A percentile compares a stretch with the other conserved stretches of the same genome.
phyloP scores from a whole-genome alignment of 371 early-diverging fungal species.

The Actinomucor elegans region DNA sequence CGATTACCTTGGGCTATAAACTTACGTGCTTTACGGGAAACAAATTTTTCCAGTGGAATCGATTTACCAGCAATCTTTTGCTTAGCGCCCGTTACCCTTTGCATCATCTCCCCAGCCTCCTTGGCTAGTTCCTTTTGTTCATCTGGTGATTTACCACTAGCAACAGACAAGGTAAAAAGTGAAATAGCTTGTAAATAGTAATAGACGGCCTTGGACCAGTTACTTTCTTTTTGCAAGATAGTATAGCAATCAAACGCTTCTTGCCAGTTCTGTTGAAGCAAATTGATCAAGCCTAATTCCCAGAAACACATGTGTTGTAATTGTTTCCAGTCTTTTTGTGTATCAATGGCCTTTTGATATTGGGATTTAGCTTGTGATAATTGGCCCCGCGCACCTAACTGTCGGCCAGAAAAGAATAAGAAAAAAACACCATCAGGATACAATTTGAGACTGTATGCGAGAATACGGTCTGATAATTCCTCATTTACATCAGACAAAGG shows the following conservation, averaged over 20 bases:
- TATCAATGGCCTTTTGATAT: constrained; percentile 48
- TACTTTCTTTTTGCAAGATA: constrained; percentile 62
- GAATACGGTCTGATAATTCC: constrained; percentile 41
- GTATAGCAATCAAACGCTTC: constrained; percentile 52
- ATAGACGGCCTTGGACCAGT: constrained; percentile 80
- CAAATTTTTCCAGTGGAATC: constrained; percentile 79
- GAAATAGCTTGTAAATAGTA: constrained; percentile 63
- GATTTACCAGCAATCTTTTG: constrained; percentile 81
- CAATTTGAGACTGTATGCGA: constrained; percentile 41
- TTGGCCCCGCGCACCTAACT: constrained; percentile 47
- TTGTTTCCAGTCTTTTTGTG: constrained; percentile 72
- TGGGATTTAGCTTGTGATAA: constrained; percentile 52
- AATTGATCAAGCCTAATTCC: constrained; percentile 62
- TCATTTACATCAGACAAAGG: constrained; percentile 56
- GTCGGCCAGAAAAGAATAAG: constrained; percentile 63
- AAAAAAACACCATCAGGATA: constrained; percentile 71
- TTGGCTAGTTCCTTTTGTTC: constrained; percentile 11
- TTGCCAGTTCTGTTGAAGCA: constrained; percentile 55
- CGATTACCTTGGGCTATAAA: constrained; percentile 58
- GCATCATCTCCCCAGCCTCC: constrained; percentile 46
- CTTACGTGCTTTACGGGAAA: constrained; percentile 72
- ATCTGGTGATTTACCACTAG: neutral
- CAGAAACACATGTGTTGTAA: constrained; percentile 77
- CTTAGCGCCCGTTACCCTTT: constrained; percentile 54
- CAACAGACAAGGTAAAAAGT: constrained; percentile 31